These are phyloP conservation scores for Cercophora samala DNA, from an alignment of 495 filamentous ascomycete genomes.

Conservation along the genomic window DNA sequence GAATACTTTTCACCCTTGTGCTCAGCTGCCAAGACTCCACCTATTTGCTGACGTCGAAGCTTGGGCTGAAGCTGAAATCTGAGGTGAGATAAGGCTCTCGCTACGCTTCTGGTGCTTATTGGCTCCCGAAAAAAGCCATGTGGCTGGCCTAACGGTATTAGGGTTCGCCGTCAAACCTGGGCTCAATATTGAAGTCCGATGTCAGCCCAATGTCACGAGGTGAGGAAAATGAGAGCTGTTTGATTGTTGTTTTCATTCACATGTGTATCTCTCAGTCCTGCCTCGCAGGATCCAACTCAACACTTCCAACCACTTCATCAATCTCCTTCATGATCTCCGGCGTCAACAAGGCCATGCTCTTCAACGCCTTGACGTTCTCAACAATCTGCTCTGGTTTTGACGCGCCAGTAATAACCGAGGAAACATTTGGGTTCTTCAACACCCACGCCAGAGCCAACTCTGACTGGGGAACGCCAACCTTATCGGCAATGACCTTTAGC, in stretches of 20 bases:
- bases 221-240: background rate
- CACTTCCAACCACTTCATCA: conserved; percentile 46
- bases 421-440: conserved; percentile 68
- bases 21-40: no score
- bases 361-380: conserved; percentile 60
- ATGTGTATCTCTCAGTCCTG: conserved; percentile 15
- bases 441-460: conserved; percentile 67
- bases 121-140: no score
- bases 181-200: no score
- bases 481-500: conserved; percentile 56
- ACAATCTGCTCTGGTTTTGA: conserved; percentile 64
- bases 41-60: no score
- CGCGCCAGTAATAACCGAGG: conserved; percentile 67
- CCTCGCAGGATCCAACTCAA: conserved; percentile 28
- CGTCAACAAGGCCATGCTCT: conserved; percentile 41
- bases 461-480: conserved; percentile 57
- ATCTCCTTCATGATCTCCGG: conserved; percentile 66
- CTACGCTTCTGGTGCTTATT: no score
- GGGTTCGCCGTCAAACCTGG: no score
- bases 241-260: background rate
- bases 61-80: no score
- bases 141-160: no score
- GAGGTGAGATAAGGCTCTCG: no score
- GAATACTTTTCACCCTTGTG: no score
- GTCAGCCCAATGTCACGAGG: no score